Base-by-base conservation (phyloP, 2,329 filamentous ascomycete species). In the Graphilbum fragrans region DNA sequence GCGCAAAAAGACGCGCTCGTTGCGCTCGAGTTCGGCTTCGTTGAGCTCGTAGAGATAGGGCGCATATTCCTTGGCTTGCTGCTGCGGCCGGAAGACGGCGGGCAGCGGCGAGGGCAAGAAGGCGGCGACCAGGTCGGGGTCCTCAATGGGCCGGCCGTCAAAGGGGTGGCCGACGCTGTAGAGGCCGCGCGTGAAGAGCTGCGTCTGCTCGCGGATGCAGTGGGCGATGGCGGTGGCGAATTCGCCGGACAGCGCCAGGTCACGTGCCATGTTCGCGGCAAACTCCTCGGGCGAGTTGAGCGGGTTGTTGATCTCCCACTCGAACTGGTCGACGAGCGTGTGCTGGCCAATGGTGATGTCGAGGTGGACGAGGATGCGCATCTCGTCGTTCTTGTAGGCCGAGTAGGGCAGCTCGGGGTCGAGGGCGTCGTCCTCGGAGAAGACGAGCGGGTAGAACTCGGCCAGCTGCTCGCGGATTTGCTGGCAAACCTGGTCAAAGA, bases 281-380 rank as follows among this genome's bases (percentile, higher is more conserved):
- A 98, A 98, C 44, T 94, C 86, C 62, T 98, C 92, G 3, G 92
- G 87, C 0, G 84, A 93, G 59, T 98, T 98, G 41, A 82, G 66
- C 0, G 88, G 83, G 58, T 94, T 93, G 62, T 96, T 96, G 57
- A 96, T 87, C 53, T 98, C 92, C 92, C 92, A 98, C 61, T 98
- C 92, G 47, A 98, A 96, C 58, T 96, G 92, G 55, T 98, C 92
- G 29, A 95, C 82, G 21, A 98, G 69, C 0, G 88, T 96, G 55
- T 94, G 86, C 48, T 86, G 82, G 33, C 90, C 92, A 55, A 98
- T 95, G 7, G 92, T 96, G 55, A 98, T 94, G 61, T 96, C 95
- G 39, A 98, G 71, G 61, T 95, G 96, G 61, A 98, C 78, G 35
- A 94, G 66, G 51, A 98, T 84, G 39, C 92, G 82, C 90, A 98